Evolutionary conservation across 2,329 filamentous ascomycete genomes (phyloP), one percentile per base, ranked within the genome.

Genomic region (Amesomyces nigricolor): DNA sequence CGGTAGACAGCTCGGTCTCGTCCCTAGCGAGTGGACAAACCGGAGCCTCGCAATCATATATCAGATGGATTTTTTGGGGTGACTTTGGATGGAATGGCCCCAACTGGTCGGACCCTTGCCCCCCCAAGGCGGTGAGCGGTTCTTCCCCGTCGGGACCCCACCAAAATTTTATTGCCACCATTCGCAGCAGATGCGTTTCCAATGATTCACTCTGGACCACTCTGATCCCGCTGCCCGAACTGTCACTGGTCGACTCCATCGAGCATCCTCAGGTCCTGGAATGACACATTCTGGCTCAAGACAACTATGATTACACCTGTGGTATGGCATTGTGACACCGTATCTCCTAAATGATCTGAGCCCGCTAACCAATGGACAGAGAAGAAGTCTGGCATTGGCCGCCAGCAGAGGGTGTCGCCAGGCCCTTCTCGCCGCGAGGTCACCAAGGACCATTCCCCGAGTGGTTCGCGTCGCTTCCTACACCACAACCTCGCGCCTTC

Each of bases 361-460:
- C 13, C 9, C 13, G 29, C 51, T 48, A 11, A 51, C 47, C 14
- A 44, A 26, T 40, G 19, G 9, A 11, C 52, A 68, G 67, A 66
- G 66, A 66, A 60, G 66, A 61, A 63, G 62, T 51, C 57, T 68
- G 57, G 66, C 61, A 19, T 54, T 65, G 58, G 61, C 63, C 47
- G 66, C 66, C 55, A 57, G 59, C 55, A 61, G 65, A 51, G 56
- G 58, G 35, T 59, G 47, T 54, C 61, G 61, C 53, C 59, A 60
- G 32, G 50, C 47, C 37, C 54, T 61, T 39, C 44, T 54, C 44
- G 22, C 44, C 44, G 43, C 51, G 38, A 58, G 55, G 39, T 51
- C 32, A 44, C 53, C 53, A 38, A 51, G 56, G 32, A 29, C 58
- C 48, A 53, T 51, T 30, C 50, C 32, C 26, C 42, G 42, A 51